Evolutionary conservation across 371 early-diverging fungal species (phyloP).

Genomic region (Circinella minor): DNA sequence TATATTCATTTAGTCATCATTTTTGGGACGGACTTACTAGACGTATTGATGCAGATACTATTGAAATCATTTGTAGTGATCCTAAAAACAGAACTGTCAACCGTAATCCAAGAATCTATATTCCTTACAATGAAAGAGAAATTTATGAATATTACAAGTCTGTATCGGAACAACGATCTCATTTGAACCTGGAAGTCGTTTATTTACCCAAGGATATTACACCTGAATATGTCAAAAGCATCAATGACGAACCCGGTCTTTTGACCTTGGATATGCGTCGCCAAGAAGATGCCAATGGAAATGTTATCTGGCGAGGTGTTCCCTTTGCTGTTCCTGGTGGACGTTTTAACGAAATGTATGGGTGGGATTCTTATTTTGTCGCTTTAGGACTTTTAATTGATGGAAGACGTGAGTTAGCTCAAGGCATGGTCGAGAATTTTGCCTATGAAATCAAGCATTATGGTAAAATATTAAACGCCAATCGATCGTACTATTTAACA

Average conservation of each 20-base stretch:
- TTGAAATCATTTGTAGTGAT: slow-evolving; percentile 90
- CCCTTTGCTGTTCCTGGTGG: slow-evolving; percentile 98
- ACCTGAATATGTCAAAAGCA: slow-evolving; percentile 88
- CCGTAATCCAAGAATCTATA: slow-evolving; percentile 83
- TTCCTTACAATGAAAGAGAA: slow-evolving; percentile 81
- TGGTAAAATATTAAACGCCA: slow-evolving; percentile 97
- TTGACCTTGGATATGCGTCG: slow-evolving; percentile 80
- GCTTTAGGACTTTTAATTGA: slow-evolving; percentile 88
- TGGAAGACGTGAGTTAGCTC: slow-evolving; percentile 80
- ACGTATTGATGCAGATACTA: slow-evolving; percentile 89
- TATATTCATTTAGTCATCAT: slow-evolving; percentile 27
- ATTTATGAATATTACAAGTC: slow-evolving; percentile 83
- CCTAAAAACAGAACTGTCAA: slow-evolving; percentile 86
- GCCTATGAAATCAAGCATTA: slow-evolving; percentile 95
- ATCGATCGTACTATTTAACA: slow-evolving; percentile 94
- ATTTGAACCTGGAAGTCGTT: slow-evolving; percentile 81
- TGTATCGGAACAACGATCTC: slow-evolving; percentile 68
- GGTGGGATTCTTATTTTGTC: slow-evolving; percentile 98
- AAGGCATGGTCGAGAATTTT: slow-evolving; percentile 97
- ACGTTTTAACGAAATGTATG: slow-evolving; percentile 98
- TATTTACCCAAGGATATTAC: slow-evolving; percentile 86
- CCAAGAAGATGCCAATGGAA: slow-evolving; percentile 55
- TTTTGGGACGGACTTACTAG: slow-evolving; percentile 97
- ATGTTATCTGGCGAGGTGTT: slow-evolving; percentile 56
- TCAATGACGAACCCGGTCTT: slow-evolving; percentile 90